phyloP scores from a whole-genome alignment of 441 rosid species.

The Gossypium davidsonii region DNA sequence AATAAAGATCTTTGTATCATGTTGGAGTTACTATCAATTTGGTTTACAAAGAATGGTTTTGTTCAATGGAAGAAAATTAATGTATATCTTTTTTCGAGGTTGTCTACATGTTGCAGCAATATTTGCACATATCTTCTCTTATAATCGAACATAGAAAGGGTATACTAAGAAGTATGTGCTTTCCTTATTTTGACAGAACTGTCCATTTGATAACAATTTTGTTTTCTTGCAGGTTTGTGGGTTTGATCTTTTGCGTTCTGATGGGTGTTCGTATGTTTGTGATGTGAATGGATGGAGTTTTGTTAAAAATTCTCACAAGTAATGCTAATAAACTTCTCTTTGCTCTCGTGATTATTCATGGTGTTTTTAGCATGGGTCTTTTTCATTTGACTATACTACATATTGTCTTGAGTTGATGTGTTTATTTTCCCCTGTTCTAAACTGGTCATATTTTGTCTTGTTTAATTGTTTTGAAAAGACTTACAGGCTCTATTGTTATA shows the following conservation, averaged over 20 bases:
- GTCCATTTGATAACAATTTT: constrained; percentile 5
- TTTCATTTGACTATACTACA: background rate
- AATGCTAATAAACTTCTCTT: constrained; percentile 17
- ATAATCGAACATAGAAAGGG: background rate
- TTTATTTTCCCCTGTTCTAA: background rate
- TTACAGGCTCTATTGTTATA: constrained; percentile 8
- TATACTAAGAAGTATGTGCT: background rate
- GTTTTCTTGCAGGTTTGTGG: constrained; percentile 83
- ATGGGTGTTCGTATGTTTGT: constrained; percentile 96
- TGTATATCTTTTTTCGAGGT: background rate
- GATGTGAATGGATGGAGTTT: constrained; percentile 99
- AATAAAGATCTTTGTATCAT: background rate
- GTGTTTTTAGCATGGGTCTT: background rate
- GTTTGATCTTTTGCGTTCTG: constrained; percentile 94
- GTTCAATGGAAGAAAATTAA: background rate
- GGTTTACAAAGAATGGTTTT: constrained; percentile 1
- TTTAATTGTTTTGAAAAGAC: constrained; percentile 17
- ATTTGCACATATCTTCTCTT: background rate
- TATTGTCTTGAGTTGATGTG: background rate
- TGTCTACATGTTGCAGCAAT: background rate
- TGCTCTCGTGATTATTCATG: background rate
- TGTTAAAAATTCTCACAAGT: constrained; percentile 99
- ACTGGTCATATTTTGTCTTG: background rate
- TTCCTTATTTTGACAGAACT: background rate
- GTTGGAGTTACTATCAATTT: background rate